Evolutionary conservation across 495 filamentous ascomycete species (phyloP), one percentile per base, ranked within the genome.

Genomic region (Penicillium maclennaniae): DNA sequence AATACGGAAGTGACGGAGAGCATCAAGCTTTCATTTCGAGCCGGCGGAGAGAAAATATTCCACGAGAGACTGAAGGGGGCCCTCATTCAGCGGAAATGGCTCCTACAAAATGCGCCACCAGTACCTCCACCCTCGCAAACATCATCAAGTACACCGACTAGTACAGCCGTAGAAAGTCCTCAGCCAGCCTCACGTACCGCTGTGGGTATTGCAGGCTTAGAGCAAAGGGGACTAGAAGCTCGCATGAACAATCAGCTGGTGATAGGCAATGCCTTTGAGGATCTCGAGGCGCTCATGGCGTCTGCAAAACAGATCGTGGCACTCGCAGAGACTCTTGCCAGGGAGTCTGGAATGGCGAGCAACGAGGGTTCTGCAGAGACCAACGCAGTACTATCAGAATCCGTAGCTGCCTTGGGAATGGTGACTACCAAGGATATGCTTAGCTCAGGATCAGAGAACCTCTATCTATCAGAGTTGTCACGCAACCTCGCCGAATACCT

Each of bases 241-340:
- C 83, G 91, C 34, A 91, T 84, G 69, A 95, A 95, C 67, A 97
- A 97, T 60, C 89, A 96, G 63, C 63, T 90, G 7, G 87, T 97
- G 25, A 96, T 98, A 46, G 92, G 92, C 37, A 89, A 83, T 61
- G 91, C 95, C 2, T 97, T 98, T 62, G 93, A 97, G 62, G 93
- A 99, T 67, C 80, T 99, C 14, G 92, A 96, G 63, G 91, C 95
- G 2, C 79, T 99, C 40, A 97, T 96, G 92, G 88, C 91, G 4
- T 96, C 91, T 9, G 93, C 95, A 7, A 97, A 97, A 65, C 88
- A 97, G 60, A 87, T 99, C 43, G 85, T 97, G 20, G 90, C 91
- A 6, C 84, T 98, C 26, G 93, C 93, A 4, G 93, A 97, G 69
- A 86, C 80, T 9, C 91, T 99, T 53, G 84, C 89, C 8, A 79